These are phyloP conservation scores for Triticum aestivum DNA, from an alignment of 176 grass and related monocot genomes.

Conservation along the genomic window DNA sequence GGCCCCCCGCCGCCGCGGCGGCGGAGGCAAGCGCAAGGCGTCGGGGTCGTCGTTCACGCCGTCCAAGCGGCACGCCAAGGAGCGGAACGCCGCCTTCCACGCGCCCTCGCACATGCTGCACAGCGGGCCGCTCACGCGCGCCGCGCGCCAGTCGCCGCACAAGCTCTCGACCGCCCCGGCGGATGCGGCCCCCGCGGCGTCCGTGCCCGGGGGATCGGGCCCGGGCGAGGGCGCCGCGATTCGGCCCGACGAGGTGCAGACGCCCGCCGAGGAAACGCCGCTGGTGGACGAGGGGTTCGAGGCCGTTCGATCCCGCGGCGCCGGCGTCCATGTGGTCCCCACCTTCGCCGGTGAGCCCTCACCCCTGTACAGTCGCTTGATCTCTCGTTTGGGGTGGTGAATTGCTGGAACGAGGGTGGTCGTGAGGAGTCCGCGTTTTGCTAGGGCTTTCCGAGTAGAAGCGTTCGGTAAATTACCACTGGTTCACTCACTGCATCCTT, in stretches of 20 bases:
- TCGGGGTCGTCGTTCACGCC: slow-evolving; percentile 52
- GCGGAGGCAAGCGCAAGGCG: slow-evolving; percentile 77
- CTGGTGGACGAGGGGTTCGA: slow-evolving; percentile 66
- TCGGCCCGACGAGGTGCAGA: slow-evolving; percentile 19
- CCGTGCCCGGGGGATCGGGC: slow-evolving; percentile 24
- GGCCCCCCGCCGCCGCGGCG: slow-evolving; percentile 43
- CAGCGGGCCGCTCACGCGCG: slow-evolving; percentile 88
- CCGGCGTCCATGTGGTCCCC: slow-evolving; percentile 80
- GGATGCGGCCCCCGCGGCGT: slow-evolving; percentile 26
- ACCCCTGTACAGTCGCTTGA: neutral
- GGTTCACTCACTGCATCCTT: slow-evolving; percentile 17
- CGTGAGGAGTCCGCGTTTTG: neutral
- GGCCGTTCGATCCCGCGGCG: slow-evolving; percentile 78
- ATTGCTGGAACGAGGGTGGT: slow-evolving; percentile 8
- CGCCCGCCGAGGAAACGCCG: slow-evolving; percentile 23
- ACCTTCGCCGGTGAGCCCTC: slow-evolving; percentile 77
- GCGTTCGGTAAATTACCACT: slow-evolving; percentile 12
- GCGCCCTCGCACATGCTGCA: slow-evolving; percentile 62
- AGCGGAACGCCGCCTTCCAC: slow-evolving; percentile 71
- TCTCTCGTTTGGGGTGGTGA: slow-evolving; percentile 22
- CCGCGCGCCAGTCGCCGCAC: slow-evolving; percentile 83
- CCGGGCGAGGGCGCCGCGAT: slow-evolving; percentile 18
- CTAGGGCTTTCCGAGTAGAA: neutral
- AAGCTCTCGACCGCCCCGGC: slow-evolving; percentile 44
- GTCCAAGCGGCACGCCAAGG: slow-evolving; percentile 93